Base-by-base conservation (phyloP, 495 filamentous ascomycete genomes). In the Ascodesmis nigricans region DNA sequence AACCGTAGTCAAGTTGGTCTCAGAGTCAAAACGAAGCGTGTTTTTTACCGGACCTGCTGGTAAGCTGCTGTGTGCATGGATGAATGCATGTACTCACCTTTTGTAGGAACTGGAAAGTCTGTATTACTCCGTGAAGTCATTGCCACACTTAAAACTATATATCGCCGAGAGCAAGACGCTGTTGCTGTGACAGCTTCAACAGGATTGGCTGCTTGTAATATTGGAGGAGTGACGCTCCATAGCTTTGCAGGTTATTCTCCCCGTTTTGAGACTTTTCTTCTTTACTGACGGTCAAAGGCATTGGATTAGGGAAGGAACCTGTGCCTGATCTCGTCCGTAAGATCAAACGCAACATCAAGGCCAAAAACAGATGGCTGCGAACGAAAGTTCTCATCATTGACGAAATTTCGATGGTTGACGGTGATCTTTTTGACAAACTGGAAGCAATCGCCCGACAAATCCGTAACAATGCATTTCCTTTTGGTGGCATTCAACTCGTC, bases 1-100 rank as follows among this genome's bases (percentile, higher is more conserved):
- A 28, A 66, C 73, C 39, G 79, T 97, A n/a, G 60, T 84, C 34
- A 65, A 76, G 10, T 55, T 91, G 9, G 81, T 95, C 15, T 60
- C 77, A 2, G 64, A 82, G 3, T 50, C 73, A 22, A 59, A 61
- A 21, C 76, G 81, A 48, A 92, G 87, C 44, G 83, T 93, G 3
- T 97, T 97, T 61, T 97, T 95, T 55, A 97, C 87, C 1, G 87
- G 87, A 37, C 91, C 87, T 26, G 87, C 87, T 36, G 87, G 87
- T 63, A 38, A 21, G 49, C 43, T 21, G 21, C 20, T 10, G 4
- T 3, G 11, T 14, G 13, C 11, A 18, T 45, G 13, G 3, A 5
- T 9, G 8, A 26, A 20, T 24, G 31, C 6, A 22, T 6, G 16
- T 20, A 33, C 32, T 43, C 18, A 37, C 26, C 33, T 2, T 19